Conservation (phyloP, 768 basidiomycete species). For the Termitomyces heimii region DNA sequence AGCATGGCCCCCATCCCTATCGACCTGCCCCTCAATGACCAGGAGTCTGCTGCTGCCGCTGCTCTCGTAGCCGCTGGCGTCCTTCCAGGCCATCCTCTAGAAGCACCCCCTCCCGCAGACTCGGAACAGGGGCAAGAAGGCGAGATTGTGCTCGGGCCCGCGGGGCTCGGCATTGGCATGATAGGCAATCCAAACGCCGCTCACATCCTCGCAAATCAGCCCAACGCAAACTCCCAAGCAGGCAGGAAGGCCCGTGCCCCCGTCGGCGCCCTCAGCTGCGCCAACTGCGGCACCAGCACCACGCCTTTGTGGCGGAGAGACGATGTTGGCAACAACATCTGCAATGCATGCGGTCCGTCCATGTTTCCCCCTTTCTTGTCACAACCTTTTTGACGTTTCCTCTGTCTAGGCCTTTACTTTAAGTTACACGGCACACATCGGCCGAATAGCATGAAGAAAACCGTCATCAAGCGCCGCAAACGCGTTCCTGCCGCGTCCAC, state of each 20-base stretch:
- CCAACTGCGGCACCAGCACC: conserved; percentile 84
- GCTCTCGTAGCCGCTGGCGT: conserved; percentile 17
- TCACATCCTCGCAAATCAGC: conserved; percentile 12
- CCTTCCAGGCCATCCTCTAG: conserved; percentile 3
- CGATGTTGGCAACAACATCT: conserved; percentile 88
- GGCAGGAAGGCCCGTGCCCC: conserved; percentile 30
- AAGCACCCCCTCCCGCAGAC: background rate
- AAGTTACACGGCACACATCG: conserved; percentile 97
- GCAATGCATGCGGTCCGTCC: conserved; percentile 90
- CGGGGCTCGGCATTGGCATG: conserved; percentile 15
- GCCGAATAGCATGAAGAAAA: conserved; percentile 98
- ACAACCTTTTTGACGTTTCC: conserved; percentile 13
- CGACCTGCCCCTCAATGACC: conserved; percentile 8
- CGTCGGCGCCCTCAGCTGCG: conserved; percentile 77
- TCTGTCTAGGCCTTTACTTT: conserved; percentile 80
- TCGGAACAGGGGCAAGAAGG: background rate
- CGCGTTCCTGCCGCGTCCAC: conserved; percentile 89
- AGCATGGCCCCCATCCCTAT: conserved; percentile 6
- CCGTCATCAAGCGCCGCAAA: conserved; percentile 96
- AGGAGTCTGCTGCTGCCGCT: conserved; percentile 15
- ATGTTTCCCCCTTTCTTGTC: conserved; percentile 9
- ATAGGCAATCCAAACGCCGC: conserved; percentile 15
- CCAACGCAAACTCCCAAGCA: background rate
- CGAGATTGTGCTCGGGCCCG: conserved; percentile 14
- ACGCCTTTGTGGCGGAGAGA: conserved; percentile 90